Percentiles rank a stretch among this genome's conserved stretches.
Evolutionary conservation across 208 protist species (phyloP).

Genomic region (Crithidia thermophila): DNA sequence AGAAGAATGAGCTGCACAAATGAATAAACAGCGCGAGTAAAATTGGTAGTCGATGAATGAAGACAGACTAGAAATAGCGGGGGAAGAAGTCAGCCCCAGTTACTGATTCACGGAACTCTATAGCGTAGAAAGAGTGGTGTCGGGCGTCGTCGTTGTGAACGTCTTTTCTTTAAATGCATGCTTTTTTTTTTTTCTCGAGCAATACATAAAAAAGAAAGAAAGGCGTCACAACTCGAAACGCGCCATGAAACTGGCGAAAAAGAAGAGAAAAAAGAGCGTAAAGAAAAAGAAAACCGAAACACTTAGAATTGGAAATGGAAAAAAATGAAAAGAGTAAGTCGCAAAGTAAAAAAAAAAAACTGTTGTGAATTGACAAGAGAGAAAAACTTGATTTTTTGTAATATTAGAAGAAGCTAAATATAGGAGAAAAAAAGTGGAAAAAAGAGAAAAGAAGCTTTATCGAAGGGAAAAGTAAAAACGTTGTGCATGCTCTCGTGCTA

Average conservation of each 20-base stretch:
- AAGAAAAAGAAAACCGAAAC: constrained; percentile 7
- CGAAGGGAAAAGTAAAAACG: not conserved
- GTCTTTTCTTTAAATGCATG: not conserved
- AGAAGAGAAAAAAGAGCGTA: constrained; percentile 23
- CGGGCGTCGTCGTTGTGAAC: constrained; percentile 14
- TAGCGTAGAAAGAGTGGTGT: constrained; percentile 72
- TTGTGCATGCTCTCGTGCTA: not conserved
- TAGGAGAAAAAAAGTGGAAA: not conserved
- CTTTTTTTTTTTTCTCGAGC: not conserved
- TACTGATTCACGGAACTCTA: constrained; percentile 25
- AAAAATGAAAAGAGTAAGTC: constrained; percentile 24
- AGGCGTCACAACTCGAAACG: too few relatives aligned
- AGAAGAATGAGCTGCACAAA: too few relatives aligned
- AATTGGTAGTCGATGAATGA: constrained; percentile 7
- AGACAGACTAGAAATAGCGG: constrained; percentile 28
- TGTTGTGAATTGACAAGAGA: not conserved
- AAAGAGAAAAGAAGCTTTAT: not conserved
- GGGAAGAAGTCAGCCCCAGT: constrained; percentile 80
- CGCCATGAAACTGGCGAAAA: constrained; percentile 32
- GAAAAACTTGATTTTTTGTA: not conserved
- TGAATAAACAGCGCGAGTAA: not conserved
- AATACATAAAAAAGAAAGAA: not conserved
- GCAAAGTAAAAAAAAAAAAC: constrained; percentile 10
- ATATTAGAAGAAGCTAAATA: not conserved
- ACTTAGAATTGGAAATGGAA: too few relatives aligned